These are phyloP conservation scores for Ustilago hordei DNA, from an alignment of 1,284 basidiomycete species.

Conservation along the genomic window DNA sequence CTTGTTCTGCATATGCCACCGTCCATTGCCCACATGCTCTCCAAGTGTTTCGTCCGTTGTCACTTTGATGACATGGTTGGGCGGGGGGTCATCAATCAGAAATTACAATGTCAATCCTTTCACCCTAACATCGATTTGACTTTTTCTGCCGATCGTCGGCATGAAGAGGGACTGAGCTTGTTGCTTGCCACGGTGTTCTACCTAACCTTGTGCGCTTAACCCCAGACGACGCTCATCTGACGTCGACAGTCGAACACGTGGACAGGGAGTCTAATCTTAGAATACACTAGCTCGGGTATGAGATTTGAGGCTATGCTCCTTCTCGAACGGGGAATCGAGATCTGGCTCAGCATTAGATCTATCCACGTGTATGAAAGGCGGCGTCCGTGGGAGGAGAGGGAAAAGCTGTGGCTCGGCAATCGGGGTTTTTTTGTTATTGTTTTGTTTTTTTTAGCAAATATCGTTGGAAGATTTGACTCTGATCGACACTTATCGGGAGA, in stretches of 20 bases:
- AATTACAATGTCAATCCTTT: too few species aligned
- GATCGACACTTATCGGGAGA: too few species aligned
- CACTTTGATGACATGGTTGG: too few species aligned
- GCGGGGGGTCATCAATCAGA: too few species aligned
- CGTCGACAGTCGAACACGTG: not conserved
- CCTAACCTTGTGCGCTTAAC: not conserved
- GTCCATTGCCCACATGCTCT: too few species aligned
- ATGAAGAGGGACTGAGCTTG: not conserved
- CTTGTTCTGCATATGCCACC: too few species aligned
- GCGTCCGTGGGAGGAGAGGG: not conserved
- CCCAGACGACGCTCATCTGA: not conserved
- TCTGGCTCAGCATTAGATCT: not conserved
- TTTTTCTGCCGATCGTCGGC: not conserved
- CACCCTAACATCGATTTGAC: not conserved
- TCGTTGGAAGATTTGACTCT: too few species aligned
- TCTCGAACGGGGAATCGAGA: slow-evolving; percentile 6
- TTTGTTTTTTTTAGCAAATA: not conserved
- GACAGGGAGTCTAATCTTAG: not conserved
- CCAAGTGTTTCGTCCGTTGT: too few species aligned
- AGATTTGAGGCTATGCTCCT: slow-evolving; percentile 6
- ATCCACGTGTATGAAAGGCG: slow-evolving; percentile 6
- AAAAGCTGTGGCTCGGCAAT: slow-evolving; percentile 1
- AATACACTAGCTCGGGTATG: not conserved
- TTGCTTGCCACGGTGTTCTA: too few species aligned
- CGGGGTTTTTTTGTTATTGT: too few species aligned